phyloP scores from a whole-genome alignment of 352 stramenopile genomes.

The Aphanomyces invadans region DNA sequence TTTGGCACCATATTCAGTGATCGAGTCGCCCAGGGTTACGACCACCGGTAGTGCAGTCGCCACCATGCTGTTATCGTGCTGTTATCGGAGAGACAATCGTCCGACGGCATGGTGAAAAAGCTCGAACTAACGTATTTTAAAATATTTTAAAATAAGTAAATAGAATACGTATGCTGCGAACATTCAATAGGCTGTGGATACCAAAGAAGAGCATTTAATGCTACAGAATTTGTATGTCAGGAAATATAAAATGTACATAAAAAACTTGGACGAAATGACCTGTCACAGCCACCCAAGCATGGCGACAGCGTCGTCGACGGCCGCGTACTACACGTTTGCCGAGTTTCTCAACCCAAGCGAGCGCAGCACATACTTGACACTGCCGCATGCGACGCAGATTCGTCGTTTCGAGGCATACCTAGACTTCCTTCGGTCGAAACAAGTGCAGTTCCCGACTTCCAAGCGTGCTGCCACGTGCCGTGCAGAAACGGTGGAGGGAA shows the following conservation, averaged over 20 bases:
- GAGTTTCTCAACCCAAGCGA: conserved; percentile 7
- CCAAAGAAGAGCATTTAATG: no score
- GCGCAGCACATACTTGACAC: background rate
- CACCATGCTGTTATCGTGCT: no score
- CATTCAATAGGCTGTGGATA: background rate
- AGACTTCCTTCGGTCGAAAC: background rate
- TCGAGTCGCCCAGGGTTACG: conserved; percentile 46
- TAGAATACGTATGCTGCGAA: background rate
- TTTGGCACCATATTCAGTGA: conserved; percentile 40
- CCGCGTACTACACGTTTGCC: conserved; percentile 22
- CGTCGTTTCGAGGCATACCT: conserved; percentile 18
- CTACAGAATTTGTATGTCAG: no score
- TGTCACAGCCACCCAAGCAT: no score
- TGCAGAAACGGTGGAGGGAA: background rate
- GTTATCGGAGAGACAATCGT: no score
- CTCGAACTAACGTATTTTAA: background rate
- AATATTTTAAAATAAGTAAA: background rate
- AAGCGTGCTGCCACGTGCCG: conserved; percentile 19
- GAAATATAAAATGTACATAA: no score
- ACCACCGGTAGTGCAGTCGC: no score
- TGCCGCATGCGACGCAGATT: conserved; percentile 3
- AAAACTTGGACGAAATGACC: no score
- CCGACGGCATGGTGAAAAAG: no score
- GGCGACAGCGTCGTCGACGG: background rate
- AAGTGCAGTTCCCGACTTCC: conserved; percentile 21